Percentiles rank a stretch among this genome's conserved stretches.
Evolutionary conservation across 2,329 filamentous ascomycete species (phyloP).

Genomic region (Pyricularia sp.): DNA sequence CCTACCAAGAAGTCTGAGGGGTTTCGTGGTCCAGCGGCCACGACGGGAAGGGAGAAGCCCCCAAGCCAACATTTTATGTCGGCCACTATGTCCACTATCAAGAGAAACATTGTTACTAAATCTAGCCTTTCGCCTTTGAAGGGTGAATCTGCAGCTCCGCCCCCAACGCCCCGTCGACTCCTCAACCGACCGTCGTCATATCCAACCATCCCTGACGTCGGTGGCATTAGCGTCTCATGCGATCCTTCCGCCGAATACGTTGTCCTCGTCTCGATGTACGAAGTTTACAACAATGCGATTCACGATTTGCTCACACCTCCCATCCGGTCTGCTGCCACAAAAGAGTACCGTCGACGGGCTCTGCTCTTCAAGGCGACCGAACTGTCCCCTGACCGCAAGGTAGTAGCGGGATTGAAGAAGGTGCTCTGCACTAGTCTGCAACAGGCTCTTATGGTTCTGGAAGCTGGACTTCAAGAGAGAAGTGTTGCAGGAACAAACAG

Average conservation of each 20-base stretch:
- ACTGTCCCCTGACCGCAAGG: constrained; percentile 75
- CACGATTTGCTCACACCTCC: constrained; percentile 74
- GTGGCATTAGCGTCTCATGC: constrained; percentile 51
- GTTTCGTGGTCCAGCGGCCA: background rate
- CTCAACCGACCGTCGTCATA: constrained; percentile 58
- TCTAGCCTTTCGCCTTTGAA: constrained; percentile 19
- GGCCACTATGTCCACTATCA: constrained; percentile 30
- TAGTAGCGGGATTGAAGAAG: constrained; percentile 85
- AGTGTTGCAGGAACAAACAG: constrained; percentile 82
- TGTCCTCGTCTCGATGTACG: constrained; percentile 92
- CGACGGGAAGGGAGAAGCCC: constrained; percentile 8
- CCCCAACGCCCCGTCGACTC: constrained; percentile 45
- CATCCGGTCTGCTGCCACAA: constrained; percentile 45
- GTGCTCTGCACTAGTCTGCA: constrained; percentile 70
- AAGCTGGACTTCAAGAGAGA: constrained; percentile 77
- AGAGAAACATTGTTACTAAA: constrained; percentile 34
- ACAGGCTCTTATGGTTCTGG: constrained; percentile 80
- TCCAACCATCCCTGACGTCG: constrained; percentile 63
- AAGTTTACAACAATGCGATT: constrained; percentile 97
- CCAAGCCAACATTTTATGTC: constrained; percentile 27
- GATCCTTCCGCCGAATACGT: constrained; percentile 68
- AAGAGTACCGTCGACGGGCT: constrained; percentile 62
- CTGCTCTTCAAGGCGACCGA: constrained; percentile 90
- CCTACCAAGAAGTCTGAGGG: constrained; percentile 3
- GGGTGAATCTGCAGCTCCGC: constrained; percentile 34